Evolutionary conservation across 1,284 basidiomycete genomes (phyloP), one percentile per base, ranked within the genome.

Genomic region (Cutaneotrichosporon sp.): DNA sequence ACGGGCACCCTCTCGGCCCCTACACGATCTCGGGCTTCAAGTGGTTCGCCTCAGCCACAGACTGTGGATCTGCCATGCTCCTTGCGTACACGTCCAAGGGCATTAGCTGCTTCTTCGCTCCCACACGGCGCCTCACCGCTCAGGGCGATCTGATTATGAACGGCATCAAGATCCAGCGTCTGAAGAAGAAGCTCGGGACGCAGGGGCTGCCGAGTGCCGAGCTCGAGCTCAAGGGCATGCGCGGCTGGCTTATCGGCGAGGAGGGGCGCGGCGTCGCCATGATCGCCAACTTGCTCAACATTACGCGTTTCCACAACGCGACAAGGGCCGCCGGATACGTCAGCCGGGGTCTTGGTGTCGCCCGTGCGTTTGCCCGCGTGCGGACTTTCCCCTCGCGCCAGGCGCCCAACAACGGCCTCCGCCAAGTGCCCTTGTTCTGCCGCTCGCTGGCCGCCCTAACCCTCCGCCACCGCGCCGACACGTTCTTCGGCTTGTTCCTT

Each of bases 31-130:
- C 86, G 59, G 85, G 87, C 1, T 82, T 88, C 72, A 88, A 88
- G 73, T 87, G 86, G 87, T 90, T 90, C 75, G 87, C 86, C 11
- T 86, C 84, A 49, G 88, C 87, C 1, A 87, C 86, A 0, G 88
- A 90, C 61, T 55, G 57, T 39, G 57, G 57, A 0, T 54, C 47
- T 26, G 43, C 49, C 11, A 11, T 59, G 14, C 33, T 59, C 8
- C 50, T 59, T 11, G 57, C 57, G 4, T 37, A 46, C 33, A 59
- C 57, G 3, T 38, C 25, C 29, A 41, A 38, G 29, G 48, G 82
- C 82, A 78, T 88, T 5, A 87, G 84, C 1, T 80, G 88, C 43
- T 88, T 88, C 74, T 76, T 87, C 31, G 76, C 57, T 4, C 57
- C 57, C 8, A 55, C 57, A 17, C 49, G 87, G 35, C 84, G 83